Evolutionary conservation across 345 rosid species (phyloP).

Genomic region (Eucalyptus grandis): DNA sequence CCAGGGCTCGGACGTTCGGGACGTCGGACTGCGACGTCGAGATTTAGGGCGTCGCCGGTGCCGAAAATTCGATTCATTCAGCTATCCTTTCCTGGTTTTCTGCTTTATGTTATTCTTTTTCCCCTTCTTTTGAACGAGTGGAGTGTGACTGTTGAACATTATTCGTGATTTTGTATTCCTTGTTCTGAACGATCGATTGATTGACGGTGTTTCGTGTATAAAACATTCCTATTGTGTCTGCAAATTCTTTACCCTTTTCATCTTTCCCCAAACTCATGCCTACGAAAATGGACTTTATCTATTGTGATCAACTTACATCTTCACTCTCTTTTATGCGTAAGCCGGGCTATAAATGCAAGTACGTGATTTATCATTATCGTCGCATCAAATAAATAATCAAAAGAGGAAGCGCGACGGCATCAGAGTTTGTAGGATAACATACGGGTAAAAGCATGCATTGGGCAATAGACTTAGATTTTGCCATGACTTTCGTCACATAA

Average conservation of each 20-base stretch:
- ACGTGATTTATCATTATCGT: not conserved
- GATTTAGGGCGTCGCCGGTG: constrained; percentile 1
- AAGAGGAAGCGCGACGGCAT: not conserved
- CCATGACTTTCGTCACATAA: too few species aligned
- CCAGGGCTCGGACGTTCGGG: constrained; percentile 25
- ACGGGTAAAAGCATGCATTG: accelerated
- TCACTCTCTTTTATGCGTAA: not conserved
- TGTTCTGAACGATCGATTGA: not conserved
- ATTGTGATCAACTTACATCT: not conserved
- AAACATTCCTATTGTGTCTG: not conserved
- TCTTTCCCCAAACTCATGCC: not conserved
- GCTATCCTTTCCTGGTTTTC: not conserved
- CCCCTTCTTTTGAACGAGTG: not conserved
- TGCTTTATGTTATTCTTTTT: not conserved
- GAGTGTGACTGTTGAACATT: not conserved
- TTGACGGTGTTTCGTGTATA: not conserved
- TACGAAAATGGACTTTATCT: not conserved
- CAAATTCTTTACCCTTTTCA: not conserved
- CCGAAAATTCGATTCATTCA: not conserved
- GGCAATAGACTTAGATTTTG: not conserved
- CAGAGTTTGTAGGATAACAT: not conserved
- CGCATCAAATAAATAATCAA: not conserved
- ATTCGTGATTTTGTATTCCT: not conserved
- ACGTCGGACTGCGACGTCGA: constrained; percentile 30
- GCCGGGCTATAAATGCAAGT: not conserved